Conservation (phyloP, 1,284 basidiomycete species). For the Trametes versicolor region DNA sequence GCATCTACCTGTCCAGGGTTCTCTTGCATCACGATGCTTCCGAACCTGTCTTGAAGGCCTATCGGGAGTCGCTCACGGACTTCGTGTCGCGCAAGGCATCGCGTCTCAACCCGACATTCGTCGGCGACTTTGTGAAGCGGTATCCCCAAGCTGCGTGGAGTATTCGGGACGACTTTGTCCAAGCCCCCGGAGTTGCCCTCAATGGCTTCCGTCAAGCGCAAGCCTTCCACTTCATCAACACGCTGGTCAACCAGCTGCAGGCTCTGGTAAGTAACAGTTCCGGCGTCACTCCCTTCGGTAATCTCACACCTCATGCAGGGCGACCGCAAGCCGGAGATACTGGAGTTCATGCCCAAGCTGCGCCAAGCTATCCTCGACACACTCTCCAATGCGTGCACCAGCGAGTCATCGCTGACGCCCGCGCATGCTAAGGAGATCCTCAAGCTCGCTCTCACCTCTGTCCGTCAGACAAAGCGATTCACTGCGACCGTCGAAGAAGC, state of each 20-base stretch:
- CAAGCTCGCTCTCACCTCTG: conserved; percentile 74
- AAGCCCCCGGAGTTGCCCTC: conserved; percentile 63
- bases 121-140: conserved; percentile 82
- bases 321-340: conserved; percentile 36
- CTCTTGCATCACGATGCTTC: conserved; percentile 59
- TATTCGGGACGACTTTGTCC: conserved; percentile 68
- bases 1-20: conserved; percentile 76
- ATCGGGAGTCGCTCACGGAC: conserved; percentile 78
- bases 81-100: conserved; percentile 88
- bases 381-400: conserved; percentile 61
- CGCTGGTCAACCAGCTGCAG: conserved; percentile 70
- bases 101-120: conserved; percentile 77
- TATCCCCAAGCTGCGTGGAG: conserved; percentile 76
- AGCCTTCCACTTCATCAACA: conserved; percentile 77
- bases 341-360: conserved; percentile 62
- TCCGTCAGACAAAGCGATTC: conserved; percentile 70
- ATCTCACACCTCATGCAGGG: conserved; percentile 18
- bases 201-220: conserved; percentile 84
- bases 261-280: conserved; percentile 52
- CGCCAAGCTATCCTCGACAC: conserved; percentile 61
- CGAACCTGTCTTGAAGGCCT: conserved; percentile 60
- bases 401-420: conserved; percentile 62
- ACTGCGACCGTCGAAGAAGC: conserved; percentile 42
- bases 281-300: not conserved
- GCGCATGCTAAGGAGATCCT: conserved; percentile 83